Percentiles rank a stretch among this genome's conserved stretches.
Evolutionary conservation across 306 rosid genomes (phyloP).

Genomic region (Vicia villosa): DNA sequence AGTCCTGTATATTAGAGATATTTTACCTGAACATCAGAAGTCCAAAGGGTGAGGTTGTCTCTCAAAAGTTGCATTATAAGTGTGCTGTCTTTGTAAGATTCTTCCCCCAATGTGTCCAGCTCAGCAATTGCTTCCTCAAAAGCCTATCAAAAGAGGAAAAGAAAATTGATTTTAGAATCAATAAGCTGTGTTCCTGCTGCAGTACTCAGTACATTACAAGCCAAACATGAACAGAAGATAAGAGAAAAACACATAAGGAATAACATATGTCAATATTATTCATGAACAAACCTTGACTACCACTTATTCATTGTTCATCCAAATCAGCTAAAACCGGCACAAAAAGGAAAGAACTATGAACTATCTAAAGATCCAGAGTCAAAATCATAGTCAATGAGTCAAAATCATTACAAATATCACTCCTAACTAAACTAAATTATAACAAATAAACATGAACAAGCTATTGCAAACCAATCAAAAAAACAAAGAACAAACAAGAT

Average conservation of each 20-base stretch:
- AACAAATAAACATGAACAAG: neutral
- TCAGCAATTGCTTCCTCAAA: conserved; percentile 89
- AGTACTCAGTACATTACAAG: conserved; percentile 18
- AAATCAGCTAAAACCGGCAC: neutral
- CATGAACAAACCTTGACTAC: conserved; percentile 13
- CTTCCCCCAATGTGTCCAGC: conserved; percentile 86
- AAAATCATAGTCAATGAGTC: neutral
- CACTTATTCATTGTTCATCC: conserved; percentile 17
- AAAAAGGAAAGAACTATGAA: conserved; percentile 12
- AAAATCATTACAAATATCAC: too few relatives aligned
- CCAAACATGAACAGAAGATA: conserved; percentile 18
- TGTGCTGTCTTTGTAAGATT: conserved; percentile 90
- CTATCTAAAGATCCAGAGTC: neutral
- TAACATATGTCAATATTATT: neutral
- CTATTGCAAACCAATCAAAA: neutral
- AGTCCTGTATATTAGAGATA: conserved; percentile 18
- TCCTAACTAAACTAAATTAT: too few relatives aligned
- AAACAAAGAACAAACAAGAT: neutral
- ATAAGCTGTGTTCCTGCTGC: neutral
- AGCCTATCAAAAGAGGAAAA: conserved; percentile 49
- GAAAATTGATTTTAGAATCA: conserved; percentile 27
- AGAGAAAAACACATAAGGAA: conserved; percentile 3
- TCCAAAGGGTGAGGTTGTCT: conserved; percentile 90
- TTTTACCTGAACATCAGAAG: conserved; percentile 75
- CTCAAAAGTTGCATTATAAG: conserved; percentile 82